Evolutionary conservation across 306 rosid species (phyloP).

Genomic region (Trifolium repens): DNA sequence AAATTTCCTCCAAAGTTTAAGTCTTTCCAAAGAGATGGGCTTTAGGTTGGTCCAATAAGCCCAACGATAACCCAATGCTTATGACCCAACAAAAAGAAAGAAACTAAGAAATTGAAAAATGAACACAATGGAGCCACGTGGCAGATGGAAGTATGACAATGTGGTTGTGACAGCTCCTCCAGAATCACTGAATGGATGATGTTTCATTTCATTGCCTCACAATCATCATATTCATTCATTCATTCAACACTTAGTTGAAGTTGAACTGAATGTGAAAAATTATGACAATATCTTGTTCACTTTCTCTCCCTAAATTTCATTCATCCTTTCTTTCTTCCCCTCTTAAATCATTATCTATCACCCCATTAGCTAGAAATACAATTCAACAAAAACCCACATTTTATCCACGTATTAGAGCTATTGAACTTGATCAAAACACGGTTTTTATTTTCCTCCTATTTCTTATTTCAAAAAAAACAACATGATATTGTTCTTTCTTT

Average conservation of each 20-base stretch:
- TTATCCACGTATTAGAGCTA: conserved; percentile 80
- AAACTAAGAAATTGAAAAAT: background rate
- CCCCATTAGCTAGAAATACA: conserved; percentile 26
- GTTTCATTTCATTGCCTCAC: conserved; percentile 13
- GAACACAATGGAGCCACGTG: conserved; percentile 29
- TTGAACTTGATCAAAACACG: conserved; percentile 93
- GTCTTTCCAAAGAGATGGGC: background rate
- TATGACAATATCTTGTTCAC: conserved; percentile 62
- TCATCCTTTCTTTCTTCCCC: conserved; percentile 77
- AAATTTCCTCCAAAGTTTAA: no score
- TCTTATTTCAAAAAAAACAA: background rate
- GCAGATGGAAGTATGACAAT: conserved; percentile 36
- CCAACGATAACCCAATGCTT: background rate
- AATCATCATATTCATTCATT: background rate
- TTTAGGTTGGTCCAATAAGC: background rate
- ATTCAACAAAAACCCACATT: conserved; percentile 61
- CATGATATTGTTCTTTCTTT: no score
- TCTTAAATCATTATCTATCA: conserved; percentile 49
- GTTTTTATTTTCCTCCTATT: conserved; percentile 44
- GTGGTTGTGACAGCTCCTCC: conserved; percentile 37
- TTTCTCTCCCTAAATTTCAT: conserved; percentile 57
- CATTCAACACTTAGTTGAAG: conserved; percentile 10
- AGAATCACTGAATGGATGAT: conserved; percentile 34
- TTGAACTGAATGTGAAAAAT: conserved; percentile 43
- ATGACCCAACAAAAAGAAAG: background rate